Conservation (phyloP, 1,139 yeast species). For the Ogataea hybrid region DNA sequence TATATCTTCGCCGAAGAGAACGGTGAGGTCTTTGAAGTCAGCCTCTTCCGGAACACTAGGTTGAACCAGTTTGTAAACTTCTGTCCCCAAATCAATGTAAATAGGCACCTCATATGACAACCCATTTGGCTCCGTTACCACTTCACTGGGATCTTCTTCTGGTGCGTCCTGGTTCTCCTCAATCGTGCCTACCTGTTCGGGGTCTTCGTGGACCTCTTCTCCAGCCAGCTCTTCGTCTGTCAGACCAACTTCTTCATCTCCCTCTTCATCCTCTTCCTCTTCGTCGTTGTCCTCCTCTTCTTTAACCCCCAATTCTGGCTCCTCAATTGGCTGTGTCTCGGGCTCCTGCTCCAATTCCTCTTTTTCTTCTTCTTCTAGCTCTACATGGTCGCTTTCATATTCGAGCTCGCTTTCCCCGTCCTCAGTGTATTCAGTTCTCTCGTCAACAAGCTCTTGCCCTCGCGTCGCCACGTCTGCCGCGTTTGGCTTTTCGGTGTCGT, state of each 20-base stretch:
- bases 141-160: not conserved
- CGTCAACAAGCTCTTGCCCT: slow-evolving; percentile 2
- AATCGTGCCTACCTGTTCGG: slow-evolving; percentile 2
- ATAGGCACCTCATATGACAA: slow-evolving; percentile 18
- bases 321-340: no score
- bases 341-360: no score
- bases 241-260: slow-evolving; percentile 3
- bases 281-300: slow-evolving; percentile 5
- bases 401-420: slow-evolving; percentile 21
- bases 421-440: slow-evolving; percentile 4
- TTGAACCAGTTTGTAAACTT: slow-evolving; percentile 25
- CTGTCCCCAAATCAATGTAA: slow-evolving; percentile 28
- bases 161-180: slow-evolving; percentile 20
- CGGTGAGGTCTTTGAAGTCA: slow-evolving; percentile 22
- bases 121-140: not conserved
- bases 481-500: slow-evolving; percentile 10
- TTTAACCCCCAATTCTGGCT: slow-evolving; percentile 1
- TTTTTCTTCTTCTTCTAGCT: not conserved
- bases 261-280: not conserved
- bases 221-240: slow-evolving; percentile 5
- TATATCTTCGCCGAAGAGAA: slow-evolving; percentile 14
- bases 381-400: slow-evolving; percentile 35
- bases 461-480: slow-evolving; percentile 4
- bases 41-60: slow-evolving; percentile 25
- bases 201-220: slow-evolving; percentile 3